phyloP scores from a whole-genome alignment of 805 yeast genomes.

The Monosporozyma aquatica region DNA sequence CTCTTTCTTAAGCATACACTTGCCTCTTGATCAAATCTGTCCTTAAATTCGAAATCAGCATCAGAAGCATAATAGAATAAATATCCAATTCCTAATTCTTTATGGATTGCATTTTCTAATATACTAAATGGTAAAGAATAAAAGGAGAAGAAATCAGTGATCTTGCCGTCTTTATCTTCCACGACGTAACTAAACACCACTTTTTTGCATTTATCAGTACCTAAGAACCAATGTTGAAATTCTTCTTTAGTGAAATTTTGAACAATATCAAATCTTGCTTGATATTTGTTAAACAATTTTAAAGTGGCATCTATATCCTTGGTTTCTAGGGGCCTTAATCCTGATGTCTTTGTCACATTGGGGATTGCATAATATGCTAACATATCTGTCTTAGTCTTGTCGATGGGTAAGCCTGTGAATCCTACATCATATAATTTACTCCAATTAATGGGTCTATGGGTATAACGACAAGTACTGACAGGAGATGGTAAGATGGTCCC shows the following conservation, averaged over 20 bases:
- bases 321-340: slow-evolving; percentile 42
- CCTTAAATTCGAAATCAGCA: slow-evolving; percentile 37
- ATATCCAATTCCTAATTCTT: slow-evolving; percentile 76
- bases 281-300: slow-evolving; percentile 51
- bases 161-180: slow-evolving; percentile 41
- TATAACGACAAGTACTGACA: slow-evolving; percentile 75
- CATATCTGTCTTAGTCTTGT: slow-evolving; percentile 62
- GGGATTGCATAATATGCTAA: slow-evolving; percentile 58
- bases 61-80: slow-evolving; percentile 83
- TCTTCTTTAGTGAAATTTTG: slow-evolving; percentile 56
- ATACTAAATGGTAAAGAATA: slow-evolving; percentile 85
- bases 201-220: slow-evolving; percentile 36
- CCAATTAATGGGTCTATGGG: slow-evolving; percentile 94
- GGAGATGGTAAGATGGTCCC: slow-evolving; percentile 93
- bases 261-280: slow-evolving; percentile 59
- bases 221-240: slow-evolving; percentile 72
- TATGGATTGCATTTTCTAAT: slow-evolving; percentile 51
- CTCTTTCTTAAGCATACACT: slow-evolving; percentile 45
- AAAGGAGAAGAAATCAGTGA: slow-evolving; percentile 86
- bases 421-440: slow-evolving; percentile 81
- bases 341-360: slow-evolving; percentile 39
- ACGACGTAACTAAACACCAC: slow-evolving; percentile 77
- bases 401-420: slow-evolving; percentile 69
- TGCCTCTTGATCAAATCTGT: slow-evolving; percentile 34
- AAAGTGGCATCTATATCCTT: slow-evolving; percentile 59